A percentile compares a stretch with the other conserved stretches of the same genome.
Evolutionary conservation across 2,329 filamentous ascomycete genomes (phyloP).

Genomic region (Aurifilum marmelostoma): DNA sequence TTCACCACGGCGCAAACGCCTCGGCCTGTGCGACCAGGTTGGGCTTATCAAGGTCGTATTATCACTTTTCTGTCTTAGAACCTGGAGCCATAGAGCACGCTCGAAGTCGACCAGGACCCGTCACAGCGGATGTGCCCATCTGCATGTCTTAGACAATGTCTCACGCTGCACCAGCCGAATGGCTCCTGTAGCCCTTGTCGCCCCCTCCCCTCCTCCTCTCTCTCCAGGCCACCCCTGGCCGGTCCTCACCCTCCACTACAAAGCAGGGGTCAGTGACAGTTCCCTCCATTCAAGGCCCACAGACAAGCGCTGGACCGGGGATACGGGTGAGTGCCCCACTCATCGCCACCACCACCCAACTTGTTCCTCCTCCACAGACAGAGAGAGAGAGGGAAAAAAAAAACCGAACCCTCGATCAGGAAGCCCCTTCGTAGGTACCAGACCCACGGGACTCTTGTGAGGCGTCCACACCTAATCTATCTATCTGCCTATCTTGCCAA

Average conservation of each 20-base stretch:
- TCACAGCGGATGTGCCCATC: slow-evolving; percentile 28
- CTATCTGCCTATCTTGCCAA: not conserved
- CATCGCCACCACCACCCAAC: slow-evolving; percentile 19
- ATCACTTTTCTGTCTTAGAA: not conserved
- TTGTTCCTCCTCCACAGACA: not conserved
- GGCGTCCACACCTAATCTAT: not conserved
- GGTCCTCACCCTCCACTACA: slow-evolving; percentile 1
- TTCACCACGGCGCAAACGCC: not conserved
- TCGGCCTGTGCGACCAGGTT: not conserved
- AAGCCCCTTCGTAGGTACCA: slow-evolving; percentile 4
- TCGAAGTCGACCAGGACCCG: not conserved
- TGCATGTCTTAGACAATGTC: slow-evolving; percentile 44
- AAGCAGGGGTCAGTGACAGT: not conserved
- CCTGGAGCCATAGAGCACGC: slow-evolving; percentile 13
- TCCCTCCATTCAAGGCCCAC: slow-evolving; percentile 38
- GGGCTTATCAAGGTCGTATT: not conserved
- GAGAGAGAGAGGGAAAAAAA: not conserved
- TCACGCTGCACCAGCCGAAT: slow-evolving; percentile 42
- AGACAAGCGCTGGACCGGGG: slow-evolving; percentile 29
- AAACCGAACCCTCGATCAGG: not conserved
- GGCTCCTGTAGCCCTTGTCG: slow-evolving; percentile 31
- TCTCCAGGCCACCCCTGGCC: slow-evolving; percentile 24
- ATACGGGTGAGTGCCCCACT: slow-evolving; percentile 6
- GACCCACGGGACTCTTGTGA: not conserved
- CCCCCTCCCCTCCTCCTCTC: not conserved